Base-by-base conservation (phyloP, 2,329 filamentous ascomycete species). In the Fusarium torulosum region DNA sequence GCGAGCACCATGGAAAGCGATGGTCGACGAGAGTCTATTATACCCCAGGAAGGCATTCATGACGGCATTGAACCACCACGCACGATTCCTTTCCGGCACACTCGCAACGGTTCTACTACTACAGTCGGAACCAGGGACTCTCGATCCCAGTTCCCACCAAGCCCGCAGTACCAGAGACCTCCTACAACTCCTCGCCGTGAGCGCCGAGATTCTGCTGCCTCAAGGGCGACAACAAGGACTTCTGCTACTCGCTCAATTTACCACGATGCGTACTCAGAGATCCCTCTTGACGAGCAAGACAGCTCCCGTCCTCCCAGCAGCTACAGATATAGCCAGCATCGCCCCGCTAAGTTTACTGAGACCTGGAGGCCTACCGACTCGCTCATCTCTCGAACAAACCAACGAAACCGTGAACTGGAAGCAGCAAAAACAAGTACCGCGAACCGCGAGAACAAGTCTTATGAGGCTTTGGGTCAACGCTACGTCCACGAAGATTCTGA, bases 61-160 rank as follows among this genome's bases (percentile, higher is more conserved):
- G 81, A 84, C 40, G 78, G 80, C 44, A 70, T 83, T 9, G 79
- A 80, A 35, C 81, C 81, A 3, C 85, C 85, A 1, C 83, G 82
- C 1, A 86, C 85, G 1, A 84, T 97, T 49, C 90, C 94, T 0
- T 97, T 97, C 78, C 87, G 92, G 79, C 90, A 96, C 75, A 96
- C 92, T 1, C 88, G 94, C 33, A 84, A 82, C 17, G 82, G 86
- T 45, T 92, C 89, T 4, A 84, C 86, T 13, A 84, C 86, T 31
- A 88, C 86, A 6, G 78, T 84, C 46, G 80, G 80, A 23, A 85
- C 83, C 38, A 82, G 82, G 49, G 83, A 87, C 67, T 88, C 88
- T 0, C 84, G 83, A 37, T 63, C 80, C 57, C 82, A 89, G 69
- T 80, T 88, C 14, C 85, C 87, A 11, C 83, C 82, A 65, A 80